Percentiles rank a stretch among this genome's conserved stretches.
These are phyloP conservation scores for Proliferodiscus dingleyae DNA, from an alignment of 2,329 filamentous ascomycete genomes.

Conservation along the genomic window DNA sequence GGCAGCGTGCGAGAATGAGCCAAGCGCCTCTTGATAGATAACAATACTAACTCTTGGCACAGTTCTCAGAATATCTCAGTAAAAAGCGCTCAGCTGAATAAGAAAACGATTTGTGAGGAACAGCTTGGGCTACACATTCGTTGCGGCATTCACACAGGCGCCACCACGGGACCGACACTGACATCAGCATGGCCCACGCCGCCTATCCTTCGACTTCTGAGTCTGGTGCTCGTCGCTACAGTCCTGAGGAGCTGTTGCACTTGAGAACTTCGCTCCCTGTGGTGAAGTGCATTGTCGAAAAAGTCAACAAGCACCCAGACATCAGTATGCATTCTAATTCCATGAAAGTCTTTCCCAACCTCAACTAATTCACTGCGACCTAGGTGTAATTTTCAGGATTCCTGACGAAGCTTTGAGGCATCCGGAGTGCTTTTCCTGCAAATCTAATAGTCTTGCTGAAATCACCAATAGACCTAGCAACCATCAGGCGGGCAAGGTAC, in stretches of 20 bases:
- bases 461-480: slow-evolving; percentile 16
- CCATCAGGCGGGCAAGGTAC: slow-evolving; percentile 8
- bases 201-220: neutral
- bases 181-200: neutral
- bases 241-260: slow-evolving; percentile 23
- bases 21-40: no score
- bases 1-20: no score
- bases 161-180: neutral
- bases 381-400: slow-evolving; percentile 10
- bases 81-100: neutral
- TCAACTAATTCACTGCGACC: neutral
- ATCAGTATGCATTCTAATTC: slow-evolving; percentile 21
- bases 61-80: neutral
- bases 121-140: no score
- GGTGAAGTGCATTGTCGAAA: slow-evolving; percentile 20
- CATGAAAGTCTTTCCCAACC: neutral
- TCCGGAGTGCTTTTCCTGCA: slow-evolving; percentile 20
- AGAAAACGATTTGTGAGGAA: no score
- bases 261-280: slow-evolving; percentile 23
- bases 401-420: slow-evolving; percentile 23
- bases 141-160: no score
- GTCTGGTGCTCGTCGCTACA: slow-evolving; percentile 18
- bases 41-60: slow-evolving; percentile 2
- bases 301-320: slow-evolving; percentile 26
- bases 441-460: slow-evolving; percentile 17